Percentiles rank a stretch among this genome's conserved stretches.
Evolutionary conservation across 352 stramenopile species (phyloP).

Genomic region (Phytophthora meadii): DNA sequence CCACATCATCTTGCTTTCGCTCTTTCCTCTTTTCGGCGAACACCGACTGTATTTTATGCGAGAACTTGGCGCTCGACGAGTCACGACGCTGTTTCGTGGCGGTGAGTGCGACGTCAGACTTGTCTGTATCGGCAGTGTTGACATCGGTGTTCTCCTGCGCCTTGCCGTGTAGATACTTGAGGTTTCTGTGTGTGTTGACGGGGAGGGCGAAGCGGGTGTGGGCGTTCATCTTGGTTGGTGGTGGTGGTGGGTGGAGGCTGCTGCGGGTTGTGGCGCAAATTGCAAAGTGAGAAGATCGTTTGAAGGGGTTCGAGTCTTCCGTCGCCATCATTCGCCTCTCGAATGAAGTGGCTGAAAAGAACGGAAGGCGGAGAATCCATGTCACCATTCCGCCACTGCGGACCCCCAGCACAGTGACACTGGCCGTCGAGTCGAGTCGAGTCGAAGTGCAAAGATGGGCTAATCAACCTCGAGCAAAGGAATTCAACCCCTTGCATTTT

Average conservation of each 20-base stretch:
- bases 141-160: conserved; percentile 3
- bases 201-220: conserved; percentile 28
- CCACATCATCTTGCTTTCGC: no score
- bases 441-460: no score
- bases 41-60: no score
- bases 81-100: conserved; percentile 3
- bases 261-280: conserved; percentile 13
- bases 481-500: no score
- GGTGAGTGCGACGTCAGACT: conserved; percentile 2
- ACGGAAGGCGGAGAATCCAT: conserved; percentile 10
- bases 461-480: no score
- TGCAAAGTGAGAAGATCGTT: conserved; percentile 19
- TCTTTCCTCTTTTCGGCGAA: no score
- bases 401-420: no score
- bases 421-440: no score
- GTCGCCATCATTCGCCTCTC: conserved; percentile 1
- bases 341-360: conserved; percentile 10
- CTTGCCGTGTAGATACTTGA: conserved; percentile 29
- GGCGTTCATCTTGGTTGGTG: conserved; percentile 18
- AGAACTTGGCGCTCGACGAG: conserved; percentile 19
- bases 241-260: not conserved
- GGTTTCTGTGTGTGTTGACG: conserved; percentile 29
- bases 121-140: conserved; percentile 7
- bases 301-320: not conserved
- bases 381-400: not conserved